A percentile compares a stretch with the other conserved stretches of the same genome.
These are phyloP conservation scores for Solanum dulcamara DNA, from an alignment of 257 asterid genomes.

Conservation along the genomic window DNA sequence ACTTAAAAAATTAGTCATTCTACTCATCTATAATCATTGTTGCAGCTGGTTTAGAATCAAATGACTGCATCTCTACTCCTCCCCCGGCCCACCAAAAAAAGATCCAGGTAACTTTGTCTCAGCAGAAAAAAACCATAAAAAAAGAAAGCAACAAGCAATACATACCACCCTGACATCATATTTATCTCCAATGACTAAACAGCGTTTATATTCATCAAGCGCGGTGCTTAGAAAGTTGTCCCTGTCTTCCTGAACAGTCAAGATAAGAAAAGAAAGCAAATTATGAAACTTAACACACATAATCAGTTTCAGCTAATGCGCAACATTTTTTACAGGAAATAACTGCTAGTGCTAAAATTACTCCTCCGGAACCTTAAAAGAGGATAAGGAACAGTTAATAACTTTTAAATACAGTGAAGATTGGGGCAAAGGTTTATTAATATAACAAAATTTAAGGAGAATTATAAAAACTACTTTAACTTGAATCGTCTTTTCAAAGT, in stretches of 20 bases:
- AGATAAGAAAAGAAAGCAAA: conserved; percentile 6
- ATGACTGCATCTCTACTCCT: neutral
- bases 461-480: neutral
- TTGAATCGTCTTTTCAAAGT: neutral
- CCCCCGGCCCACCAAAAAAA: neutral
- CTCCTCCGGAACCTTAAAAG: neutral
- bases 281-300: neutral
- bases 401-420: neutral
- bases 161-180: conserved; percentile 94
- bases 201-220: conserved; percentile 71
- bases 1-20: neutral
- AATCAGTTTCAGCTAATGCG: conserved; percentile 9
- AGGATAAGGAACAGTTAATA: neutral
- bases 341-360: neutral
- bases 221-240: conserved; percentile 79
- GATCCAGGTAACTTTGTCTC: neutral
- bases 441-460: neutral
- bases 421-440: neutral
- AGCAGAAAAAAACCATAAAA: neutral
- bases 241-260: conserved; percentile 71
- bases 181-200: conserved; percentile 85
- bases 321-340: neutral
- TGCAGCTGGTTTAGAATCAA: neutral
- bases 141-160: neutral
- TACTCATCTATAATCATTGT: neutral